Percentiles rank a stretch among this genome's conserved stretches.
Conservation (phyloP, 306 rosid species). For the Rubus parviflorus region DNA sequence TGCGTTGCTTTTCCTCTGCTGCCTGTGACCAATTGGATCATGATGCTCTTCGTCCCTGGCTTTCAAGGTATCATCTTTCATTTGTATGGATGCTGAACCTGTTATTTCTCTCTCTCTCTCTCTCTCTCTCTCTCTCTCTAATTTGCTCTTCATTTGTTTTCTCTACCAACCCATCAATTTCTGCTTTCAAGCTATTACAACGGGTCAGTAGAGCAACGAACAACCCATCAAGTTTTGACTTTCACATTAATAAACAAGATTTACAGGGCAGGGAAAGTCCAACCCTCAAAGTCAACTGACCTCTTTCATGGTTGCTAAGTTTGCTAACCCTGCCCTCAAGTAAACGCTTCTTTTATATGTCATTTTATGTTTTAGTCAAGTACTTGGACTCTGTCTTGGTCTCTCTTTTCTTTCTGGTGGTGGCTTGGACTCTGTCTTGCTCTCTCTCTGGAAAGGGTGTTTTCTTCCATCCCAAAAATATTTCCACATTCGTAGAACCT, state of each 20-base stretch:
- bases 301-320: neutral
- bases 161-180: neutral
- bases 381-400: neutral
- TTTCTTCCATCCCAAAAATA: neutral
- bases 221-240: neutral
- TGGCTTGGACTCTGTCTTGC: neutral
- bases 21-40: neutral
- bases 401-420: neutral
- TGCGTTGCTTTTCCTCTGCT: constrained; percentile 8
- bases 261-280: neutral
- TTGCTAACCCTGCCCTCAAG: neutral
- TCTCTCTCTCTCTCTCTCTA: no score
- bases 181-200: neutral
- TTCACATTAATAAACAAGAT: neutral
- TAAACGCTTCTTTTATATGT: neutral
- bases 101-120: neutral
- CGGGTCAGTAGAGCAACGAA: neutral
- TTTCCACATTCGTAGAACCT: neutral
- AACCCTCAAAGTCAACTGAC: neutral
- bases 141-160: neutral
- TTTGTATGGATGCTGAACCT: neutral
- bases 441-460: constrained; percentile 11
- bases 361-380: neutral
- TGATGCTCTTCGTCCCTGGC: neutral
- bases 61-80: neutral